Base-by-base conservation (phyloP, 306 rosid genomes). In the Cicer yamashitae region DNA sequence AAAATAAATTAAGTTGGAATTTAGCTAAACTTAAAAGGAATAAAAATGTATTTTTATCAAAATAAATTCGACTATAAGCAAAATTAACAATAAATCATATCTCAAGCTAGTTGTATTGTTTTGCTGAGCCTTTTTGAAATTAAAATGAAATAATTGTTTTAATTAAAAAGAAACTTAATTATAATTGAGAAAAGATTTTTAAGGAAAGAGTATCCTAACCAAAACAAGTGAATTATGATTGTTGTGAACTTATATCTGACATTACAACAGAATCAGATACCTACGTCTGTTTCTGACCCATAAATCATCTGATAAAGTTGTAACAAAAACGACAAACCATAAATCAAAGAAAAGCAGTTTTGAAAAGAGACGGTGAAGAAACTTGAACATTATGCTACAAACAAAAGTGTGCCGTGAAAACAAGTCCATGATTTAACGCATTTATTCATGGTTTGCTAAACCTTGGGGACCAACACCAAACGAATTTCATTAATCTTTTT, bases 381-480 rank as follows among this genome's bases (percentile, higher is more conserved):
- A 76, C 52, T 75, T 65, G 52, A 56, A 70, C 66, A 68, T 56
- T 69, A 73, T 57, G 57, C 53, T 1, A 76, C 66, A 20, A 30
- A 61, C 54, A 46, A 60, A 77, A 77, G 81, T 73, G 85, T 81
- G 71, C 56, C 25, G 83, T 77, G 85, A 84, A 84, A 74, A 84
- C 70, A 77, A 61, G 83, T 62, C 72, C 30, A 25, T 22, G 81
- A 70, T 40, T 69, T 75, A 11, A 10, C 13, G 76, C 47, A 37
- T 70, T 56, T 52, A 71, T 74, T 76, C 70, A 44, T 60, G 65
- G 79, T 25, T 71, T 82, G 78, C 75, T 22, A 67, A 72, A 72
- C 47, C 73, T 46, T 73, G 53, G 88, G 89, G 93, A 85, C 94
- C 89, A 83, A 73, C 73, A 47, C 52, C 66, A 58, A 72, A 72